Evolutionary conservation across 257 asterid species (phyloP), one percentile per base, ranked within the genome.

Genomic region (Sherardia arvensis): DNA sequence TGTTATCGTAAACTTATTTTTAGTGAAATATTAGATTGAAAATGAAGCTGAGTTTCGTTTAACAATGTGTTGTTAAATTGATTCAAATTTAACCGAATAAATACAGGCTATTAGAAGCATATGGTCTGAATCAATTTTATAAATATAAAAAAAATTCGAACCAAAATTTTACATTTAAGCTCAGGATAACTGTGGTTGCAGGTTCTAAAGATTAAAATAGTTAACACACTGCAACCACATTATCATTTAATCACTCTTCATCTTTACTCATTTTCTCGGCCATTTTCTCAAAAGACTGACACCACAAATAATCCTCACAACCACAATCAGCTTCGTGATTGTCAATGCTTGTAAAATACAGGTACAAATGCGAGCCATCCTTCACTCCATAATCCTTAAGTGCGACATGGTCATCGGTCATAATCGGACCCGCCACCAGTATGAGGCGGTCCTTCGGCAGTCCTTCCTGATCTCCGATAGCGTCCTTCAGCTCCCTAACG

Each of bases 361-460:
- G 68, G 61, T 86, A 86, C 57, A 88, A 55, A 49, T 69, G 95
- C 40, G 95, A 88, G 66, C 86, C 79, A 49, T 86, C 90, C 53
- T 22, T n/a, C 28, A 91, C 78, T 1, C 95, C 91, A 7, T 76
- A 85, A 3, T 78, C 83, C 12, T 55, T 64, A 21, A 91, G 84
- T 7, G 68, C 5, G 40, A 51, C 34, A 28, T 83, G 80, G 7
- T 85, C 76, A 0, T 66, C 60, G 10, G 32, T 65, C 76, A 85
- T 60, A 58, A 86, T 29, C 66, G 54, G 66, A 30, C n/a, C 63
- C 20, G 80, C 66, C 71, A 83, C 69, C 72, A 88, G 79, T 18
- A 91, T 78, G 67, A 88, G 81, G 14, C 85, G 72, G 49, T 79
- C 75, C 0, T 21, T 29, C 0, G 86, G 90, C 30, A 86, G 86